A percentile compares a stretch with the other conserved stretches of the same genome.
These are phyloP conservation scores for Kwoniella pini DNA, from an alignment of 768 basidiomycete species.

Conservation along the genomic window DNA sequence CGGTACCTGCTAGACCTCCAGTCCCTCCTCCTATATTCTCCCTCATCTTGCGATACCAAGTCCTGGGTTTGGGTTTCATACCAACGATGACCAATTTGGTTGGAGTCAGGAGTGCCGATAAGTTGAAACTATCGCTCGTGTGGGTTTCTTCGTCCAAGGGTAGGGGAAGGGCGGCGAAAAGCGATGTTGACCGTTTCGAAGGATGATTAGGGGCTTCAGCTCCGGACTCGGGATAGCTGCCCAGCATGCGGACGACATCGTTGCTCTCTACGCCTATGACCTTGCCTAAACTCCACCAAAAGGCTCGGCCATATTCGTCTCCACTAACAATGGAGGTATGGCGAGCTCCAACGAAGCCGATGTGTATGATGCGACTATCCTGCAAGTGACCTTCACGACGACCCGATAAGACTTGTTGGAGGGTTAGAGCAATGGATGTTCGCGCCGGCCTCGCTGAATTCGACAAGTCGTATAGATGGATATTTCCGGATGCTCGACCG, in stretches of 20 bases:
- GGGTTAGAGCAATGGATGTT: constrained; percentile 60
- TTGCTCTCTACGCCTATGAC: constrained; percentile 92
- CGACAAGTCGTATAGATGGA: constrained; percentile 81
- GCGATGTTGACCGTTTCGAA: constrained; percentile 57
- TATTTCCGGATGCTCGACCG: constrained; percentile 79
- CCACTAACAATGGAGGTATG: constrained; percentile 91
- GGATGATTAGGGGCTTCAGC: background rate
- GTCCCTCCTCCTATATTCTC: constrained; percentile 28
- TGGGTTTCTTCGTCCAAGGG: constrained; percentile 75
- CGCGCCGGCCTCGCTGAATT: constrained; percentile 65
- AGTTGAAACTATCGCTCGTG: constrained; percentile 72
- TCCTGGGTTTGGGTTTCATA: constrained; percentile 84
- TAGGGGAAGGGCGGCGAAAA: constrained; percentile 77
- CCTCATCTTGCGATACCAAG: constrained; percentile 64
- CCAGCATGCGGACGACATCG: constrained; percentile 89
- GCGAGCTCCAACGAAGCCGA: constrained; percentile 80
- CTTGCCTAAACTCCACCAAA: constrained; percentile 92
- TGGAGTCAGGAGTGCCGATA: constrained; percentile 83
- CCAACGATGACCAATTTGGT: constrained; percentile 91
- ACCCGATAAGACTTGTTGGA: constrained; percentile 61
- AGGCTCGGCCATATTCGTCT: constrained; percentile 86
- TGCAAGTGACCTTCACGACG: constrained; percentile 76
- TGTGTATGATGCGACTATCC: constrained; percentile 73
- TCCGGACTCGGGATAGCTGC: constrained; percentile 72
- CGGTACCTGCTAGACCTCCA: constrained; percentile 33